Conservation (phyloP, 257 asterid species). For the Solanum chilense region DNA sequence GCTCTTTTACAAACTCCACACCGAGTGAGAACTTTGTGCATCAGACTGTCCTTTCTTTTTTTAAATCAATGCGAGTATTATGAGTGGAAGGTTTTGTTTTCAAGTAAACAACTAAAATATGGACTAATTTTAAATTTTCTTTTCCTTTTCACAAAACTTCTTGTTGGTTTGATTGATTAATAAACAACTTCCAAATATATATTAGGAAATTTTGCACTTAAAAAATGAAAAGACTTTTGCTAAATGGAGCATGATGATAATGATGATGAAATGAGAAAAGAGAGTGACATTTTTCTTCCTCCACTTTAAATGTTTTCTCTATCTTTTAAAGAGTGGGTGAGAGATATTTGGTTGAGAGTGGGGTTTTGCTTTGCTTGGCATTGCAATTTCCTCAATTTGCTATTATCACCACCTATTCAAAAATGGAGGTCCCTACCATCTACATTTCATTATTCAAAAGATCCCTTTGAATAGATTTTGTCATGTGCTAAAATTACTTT, state of each 20-base stretch:
- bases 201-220: background rate
- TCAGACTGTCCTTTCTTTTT: too few relatives aligned
- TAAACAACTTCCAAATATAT: background rate
- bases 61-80: background rate
- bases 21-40: background rate
- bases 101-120: background rate
- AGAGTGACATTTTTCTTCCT: background rate
- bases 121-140: background rate
- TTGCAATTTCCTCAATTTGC: constrained; percentile 38
- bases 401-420: constrained; percentile 14
- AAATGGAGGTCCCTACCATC: constrained; percentile 34
- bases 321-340: background rate
- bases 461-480: background rate
- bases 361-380: constrained; percentile 44
- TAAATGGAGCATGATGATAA: background rate
- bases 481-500: background rate
- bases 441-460: constrained; percentile 6
- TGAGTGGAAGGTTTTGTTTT: background rate
- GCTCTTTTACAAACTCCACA: background rate
- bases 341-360: constrained; percentile 19
- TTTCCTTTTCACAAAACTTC: background rate
- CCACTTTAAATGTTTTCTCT: background rate
- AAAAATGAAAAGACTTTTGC: background rate
- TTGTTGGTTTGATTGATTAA: background rate
- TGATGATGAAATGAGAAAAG: constrained; percentile 19